Evolutionary conservation across 352 stramenopile genomes (phyloP), one percentile per base, ranked within the genome.

Genomic region (Globisporangium heterothallicum): DNA sequence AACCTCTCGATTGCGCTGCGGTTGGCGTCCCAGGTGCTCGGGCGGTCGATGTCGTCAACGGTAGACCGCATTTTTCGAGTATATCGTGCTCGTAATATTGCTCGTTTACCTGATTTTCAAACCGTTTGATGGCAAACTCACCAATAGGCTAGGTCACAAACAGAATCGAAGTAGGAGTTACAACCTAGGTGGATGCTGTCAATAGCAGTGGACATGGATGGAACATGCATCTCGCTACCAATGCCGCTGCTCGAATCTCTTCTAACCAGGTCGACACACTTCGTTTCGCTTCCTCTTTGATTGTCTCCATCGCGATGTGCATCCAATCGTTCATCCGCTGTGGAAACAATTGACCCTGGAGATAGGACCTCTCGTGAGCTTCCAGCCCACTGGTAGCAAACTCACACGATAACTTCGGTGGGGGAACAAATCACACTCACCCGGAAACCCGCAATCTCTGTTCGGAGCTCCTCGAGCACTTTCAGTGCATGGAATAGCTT

Each of bases 281-380:
- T 21, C 72, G 68, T 50, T 83, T 91, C 2, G 80, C 77, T 48
- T 88, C 70, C 53, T 88, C 75, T 46, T 86, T 88, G 38, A 91
- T 85, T 6, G 73, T 84, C 35, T 71, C 64, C 68, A 88, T 78
- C 1, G 80, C 75, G 12, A 72, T 66, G 40, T 84, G 71, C 66
- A 88, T 88, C 80, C 80, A 91, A 46, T 85, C 76, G 53, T 84
- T 87, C 69, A 88, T 87, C 22, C 76, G 73, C 53, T 86, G 73
- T 7, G 76, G 77, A 55, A 91, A 88, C 30, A 86, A 49, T 61
- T 83, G 75, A n/a, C 80, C 77, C 80, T 56, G 14, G 16, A 21
- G 9, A n/a, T 3, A 14, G 29, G 3, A 22, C 21, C 9, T 32
- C n/a, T 12, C 32, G 14, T 42, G 13, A 34, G 8, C 13, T 24